A percentile compares a stretch with the other conserved stretches of the same genome.
These are phyloP conservation scores for Monotropa hypopitys DNA, from an alignment of 179 eudicot genomes.

Conservation along the genomic window DNA sequence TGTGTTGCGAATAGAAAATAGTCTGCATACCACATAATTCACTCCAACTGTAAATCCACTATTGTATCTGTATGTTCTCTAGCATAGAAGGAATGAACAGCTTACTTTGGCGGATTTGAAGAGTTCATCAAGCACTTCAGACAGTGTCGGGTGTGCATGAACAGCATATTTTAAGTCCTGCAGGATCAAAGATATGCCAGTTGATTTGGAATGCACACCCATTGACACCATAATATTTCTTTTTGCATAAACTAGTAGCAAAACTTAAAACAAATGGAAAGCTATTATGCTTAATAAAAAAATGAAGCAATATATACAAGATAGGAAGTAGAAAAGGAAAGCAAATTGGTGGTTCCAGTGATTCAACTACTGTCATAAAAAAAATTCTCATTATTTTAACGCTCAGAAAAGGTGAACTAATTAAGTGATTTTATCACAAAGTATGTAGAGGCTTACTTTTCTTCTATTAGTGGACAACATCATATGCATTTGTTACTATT, in stretches of 20 bases:
- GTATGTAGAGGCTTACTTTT: background rate
- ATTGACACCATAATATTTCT: background rate
- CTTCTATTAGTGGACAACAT: background rate
- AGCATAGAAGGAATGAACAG: conserved; percentile 2
- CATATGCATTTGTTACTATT: background rate
- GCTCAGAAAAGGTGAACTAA: background rate
- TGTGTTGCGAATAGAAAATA: background rate
- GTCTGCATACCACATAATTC: background rate
- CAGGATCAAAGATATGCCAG: conserved; percentile 9
- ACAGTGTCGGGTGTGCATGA: conserved; percentile 97
- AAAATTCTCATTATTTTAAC: background rate
- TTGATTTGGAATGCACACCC: background rate
- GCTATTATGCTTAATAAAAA: background rate
- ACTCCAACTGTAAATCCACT: background rate
- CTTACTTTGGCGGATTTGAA: conserved; percentile 89
- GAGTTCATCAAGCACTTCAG: conserved; percentile 96
- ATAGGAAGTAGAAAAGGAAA: background rate
- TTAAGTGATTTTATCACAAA: background rate
- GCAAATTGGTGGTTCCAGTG: background rate
- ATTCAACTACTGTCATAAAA: background rate
- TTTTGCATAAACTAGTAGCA: background rate
- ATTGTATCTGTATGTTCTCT: background rate
- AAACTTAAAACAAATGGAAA: background rate
- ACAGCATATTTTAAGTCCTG: conserved; percentile 92
- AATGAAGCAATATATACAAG: background rate